phyloP scores from a whole-genome alignment of 2,329 filamentous ascomycete genomes.

The Fusarium pseudocircinatum region DNA sequence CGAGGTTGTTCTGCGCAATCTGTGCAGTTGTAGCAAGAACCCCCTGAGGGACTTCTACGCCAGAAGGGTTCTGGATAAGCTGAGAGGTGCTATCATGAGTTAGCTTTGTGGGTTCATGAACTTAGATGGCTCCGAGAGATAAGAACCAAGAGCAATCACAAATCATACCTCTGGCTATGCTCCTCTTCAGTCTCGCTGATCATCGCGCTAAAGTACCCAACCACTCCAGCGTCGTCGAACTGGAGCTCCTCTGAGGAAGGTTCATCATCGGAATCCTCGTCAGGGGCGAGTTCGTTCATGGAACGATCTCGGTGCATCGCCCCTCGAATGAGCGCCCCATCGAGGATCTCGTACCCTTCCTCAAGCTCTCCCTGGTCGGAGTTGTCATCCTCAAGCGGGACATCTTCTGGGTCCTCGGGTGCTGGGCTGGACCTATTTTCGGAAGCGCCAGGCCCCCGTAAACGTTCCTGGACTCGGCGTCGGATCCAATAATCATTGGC shows the following conservation, averaged over 20 bases:
- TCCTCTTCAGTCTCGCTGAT: not conserved
- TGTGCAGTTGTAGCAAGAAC: not conserved
- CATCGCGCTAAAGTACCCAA: not conserved
- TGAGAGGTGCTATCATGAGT: not conserved
- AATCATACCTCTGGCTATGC: not conserved
- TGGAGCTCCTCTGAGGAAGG: not conserved
- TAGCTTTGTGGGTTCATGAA: not conserved
- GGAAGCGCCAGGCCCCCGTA: not conserved
- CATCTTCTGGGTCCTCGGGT: not conserved
- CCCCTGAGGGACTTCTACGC: not conserved
- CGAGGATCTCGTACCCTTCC: not conserved
- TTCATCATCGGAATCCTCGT: not conserved
- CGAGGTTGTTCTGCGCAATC: not conserved
- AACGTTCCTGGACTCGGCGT: not conserved
- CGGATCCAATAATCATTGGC: not conserved
- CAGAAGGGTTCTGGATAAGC: not conserved
- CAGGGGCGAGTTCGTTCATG: not conserved
- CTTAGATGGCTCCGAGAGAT: not conserved
- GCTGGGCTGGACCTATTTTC: not conserved
- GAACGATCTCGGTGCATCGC: not conserved
- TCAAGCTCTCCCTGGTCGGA: not conserved
- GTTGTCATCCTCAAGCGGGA: not conserved
- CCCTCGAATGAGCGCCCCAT: not conserved
- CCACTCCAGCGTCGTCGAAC: not conserved
- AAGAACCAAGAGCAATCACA: constrained; percentile 3